phyloP scores from a whole-genome alignment of 2,329 filamentous ascomycete species.

The Ceratocystis papillata region DNA sequence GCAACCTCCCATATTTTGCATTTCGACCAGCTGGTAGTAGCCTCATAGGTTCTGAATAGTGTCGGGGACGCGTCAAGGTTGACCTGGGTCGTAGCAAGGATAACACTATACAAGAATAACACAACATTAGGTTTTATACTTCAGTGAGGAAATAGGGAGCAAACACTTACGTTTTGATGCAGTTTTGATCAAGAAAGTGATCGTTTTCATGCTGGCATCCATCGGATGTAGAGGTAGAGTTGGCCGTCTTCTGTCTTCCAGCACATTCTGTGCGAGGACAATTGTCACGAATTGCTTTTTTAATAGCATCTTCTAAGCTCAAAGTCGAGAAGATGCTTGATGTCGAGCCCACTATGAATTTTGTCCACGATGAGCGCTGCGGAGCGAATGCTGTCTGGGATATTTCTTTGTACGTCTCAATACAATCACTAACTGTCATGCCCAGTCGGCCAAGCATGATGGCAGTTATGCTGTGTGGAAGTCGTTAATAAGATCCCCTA shows the following conservation, averaged over 20 bases:
- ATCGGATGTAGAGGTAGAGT: not conserved
- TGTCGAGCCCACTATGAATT: rapidly evolving
- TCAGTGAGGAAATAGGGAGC: rapidly evolving
- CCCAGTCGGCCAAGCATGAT: not conserved
- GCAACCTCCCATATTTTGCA: constrained; percentile 30
- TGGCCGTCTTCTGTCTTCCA: not conserved
- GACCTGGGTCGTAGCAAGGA: not conserved
- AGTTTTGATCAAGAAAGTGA: not conserved
- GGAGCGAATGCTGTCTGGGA: not conserved
- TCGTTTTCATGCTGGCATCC: not conserved
- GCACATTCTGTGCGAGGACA: not conserved
- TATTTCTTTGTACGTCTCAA: not conserved
- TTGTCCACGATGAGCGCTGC: not conserved
- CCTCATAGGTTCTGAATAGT: constrained; percentile 29
- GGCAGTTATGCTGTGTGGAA: not conserved
- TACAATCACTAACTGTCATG: not conserved
- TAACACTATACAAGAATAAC: not conserved
- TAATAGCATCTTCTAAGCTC: not conserved
- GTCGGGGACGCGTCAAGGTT: constrained; percentile 23
- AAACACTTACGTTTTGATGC: not conserved
- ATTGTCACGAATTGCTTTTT: not conserved
- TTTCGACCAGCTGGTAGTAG: constrained; percentile 22
- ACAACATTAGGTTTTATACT: not conserved
- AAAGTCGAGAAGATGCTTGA: not conserved
- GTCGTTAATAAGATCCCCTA: not conserved